Conservation (phyloP, 352 stramenopile genomes). For the Pythium brassicae region DNA sequence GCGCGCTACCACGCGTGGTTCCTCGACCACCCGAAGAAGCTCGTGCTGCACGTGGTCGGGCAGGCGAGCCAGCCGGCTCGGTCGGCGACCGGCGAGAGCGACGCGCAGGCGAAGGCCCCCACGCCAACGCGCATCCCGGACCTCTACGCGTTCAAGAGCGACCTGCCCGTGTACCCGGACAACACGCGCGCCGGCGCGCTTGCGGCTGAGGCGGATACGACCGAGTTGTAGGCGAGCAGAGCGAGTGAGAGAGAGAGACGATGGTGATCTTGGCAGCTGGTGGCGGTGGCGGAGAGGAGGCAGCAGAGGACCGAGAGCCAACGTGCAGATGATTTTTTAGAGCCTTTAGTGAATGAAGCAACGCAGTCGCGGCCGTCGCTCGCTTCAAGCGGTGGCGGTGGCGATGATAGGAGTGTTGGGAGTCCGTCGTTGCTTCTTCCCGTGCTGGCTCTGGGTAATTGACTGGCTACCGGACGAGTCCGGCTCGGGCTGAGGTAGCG, state of each 20-base stretch:
- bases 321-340: not conserved
- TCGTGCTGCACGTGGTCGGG: slow-evolving; percentile 62
- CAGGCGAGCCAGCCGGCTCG: slow-evolving; percentile 38
- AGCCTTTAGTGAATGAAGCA: too few relatives aligned
- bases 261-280: too few relatives aligned
- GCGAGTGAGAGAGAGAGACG: not conserved
- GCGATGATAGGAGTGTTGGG: not conserved
- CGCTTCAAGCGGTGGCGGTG: too few relatives aligned
- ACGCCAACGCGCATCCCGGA: slow-evolving; percentile 40
- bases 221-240: not conserved
- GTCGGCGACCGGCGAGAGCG: slow-evolving; percentile 26
- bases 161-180: slow-evolving; percentile 52
- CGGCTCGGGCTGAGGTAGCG: too few relatives aligned
- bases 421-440: too few relatives aligned
- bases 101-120: slow-evolving; percentile 9
- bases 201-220: slow-evolving; percentile 5
- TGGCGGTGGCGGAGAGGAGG: too few relatives aligned
- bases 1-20: slow-evolving; percentile 62
- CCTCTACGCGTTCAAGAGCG: slow-evolving; percentile 59
- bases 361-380: too few relatives aligned
- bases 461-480: too few relatives aligned
- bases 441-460: too few relatives aligned
- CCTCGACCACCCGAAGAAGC: slow-evolving; percentile 56
- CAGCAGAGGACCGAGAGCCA: not conserved
- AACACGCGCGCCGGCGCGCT: slow-evolving; percentile 28